Base-by-base conservation (phyloP, 768 basidiomycete species). In the Naganishia randhawae region DNA sequence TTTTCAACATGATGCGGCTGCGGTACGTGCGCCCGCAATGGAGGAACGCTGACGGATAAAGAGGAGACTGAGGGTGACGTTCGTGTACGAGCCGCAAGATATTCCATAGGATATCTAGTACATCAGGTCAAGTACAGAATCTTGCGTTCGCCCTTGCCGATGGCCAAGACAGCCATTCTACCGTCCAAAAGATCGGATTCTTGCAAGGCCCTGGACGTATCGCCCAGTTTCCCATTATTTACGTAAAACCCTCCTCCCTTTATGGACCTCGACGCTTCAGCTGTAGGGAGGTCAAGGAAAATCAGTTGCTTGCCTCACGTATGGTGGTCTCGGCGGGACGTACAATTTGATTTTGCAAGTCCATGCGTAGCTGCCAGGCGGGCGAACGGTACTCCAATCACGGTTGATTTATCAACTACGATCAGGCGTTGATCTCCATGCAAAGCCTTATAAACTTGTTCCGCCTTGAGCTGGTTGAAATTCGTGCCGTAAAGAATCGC, bases 131-230 rank as follows among this genome's bases (percentile, higher is more conserved):
- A 66, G 39, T 77, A 84, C 10, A 92, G 72, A 45, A 90, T 83
- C 42, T 85, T 75, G 70, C 87, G 81, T 52, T 88, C 88, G 70
- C 88, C 87, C 76, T 89, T 90, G 4, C 91, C 91, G 42, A 86
- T 85, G 19, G 89, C 85, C 22, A 93, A 69, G 67, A 93, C 84
- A 19, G 84, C 86, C 8, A 92, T 73, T 55, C 82, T 83, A 11
- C 79, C 81, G 72, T 87, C 86, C n/a, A 91, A 80, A 32, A 92
- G 82, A 72, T 86, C 82, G 0, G 76, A 72, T 39, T 71, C 71
- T 9, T 77, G 71, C 17, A 89, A 73, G 33, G 76, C 83, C 57
- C 81, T 80, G 35, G 82, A 81, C 22, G 81, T 69, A 69, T 88
- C 86, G n/a, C n/a, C 61, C 32, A 91, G 82, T 8, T 84, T 82